Evolutionary conservation across 192 early-diverging fungal genomes (phyloP), one percentile per base, ranked within the genome.

Genomic region (Linnemannia hyalina): DNA sequence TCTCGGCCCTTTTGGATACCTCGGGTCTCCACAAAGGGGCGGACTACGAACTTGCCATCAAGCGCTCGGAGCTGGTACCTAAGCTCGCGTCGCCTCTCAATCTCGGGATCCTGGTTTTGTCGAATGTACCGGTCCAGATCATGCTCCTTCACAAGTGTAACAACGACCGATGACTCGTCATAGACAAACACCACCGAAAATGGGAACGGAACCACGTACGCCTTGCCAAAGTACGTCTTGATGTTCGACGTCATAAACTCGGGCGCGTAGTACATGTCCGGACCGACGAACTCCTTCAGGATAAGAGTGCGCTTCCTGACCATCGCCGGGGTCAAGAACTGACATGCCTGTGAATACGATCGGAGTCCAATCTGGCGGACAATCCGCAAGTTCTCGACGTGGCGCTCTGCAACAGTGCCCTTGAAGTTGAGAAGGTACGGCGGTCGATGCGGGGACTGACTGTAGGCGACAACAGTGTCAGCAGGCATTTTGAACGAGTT

Each of bases 221-320:
- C 89, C 79, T 91, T 91, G 63, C 94, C 94, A 54, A 94, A 94
- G 76, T 89, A 92, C 73, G 94, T 90, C 52, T 76, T 90, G 55
- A 93, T 87, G 42, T 90, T 90, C n/a, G 77, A 73, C 9, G 75
- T 52, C 75, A 88, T 76, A 3, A 87, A 88, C 68, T 88, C 92
- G 26, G 93, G 93, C 22, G 91, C 89, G 73, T 92, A 94, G 80
- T 92, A 94, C 92, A 93, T 92, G 75, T 94, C 94, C 20, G 92
- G 92, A 0, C 94, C 94, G 20, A 92, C 91, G 69, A 89, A 90
- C 75, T 80, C 73, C 3, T 87, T 85, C 20, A 90, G 70, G 23
- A 94, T 92, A 15, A 84, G 29, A n/a, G 52, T 26, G 36, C 85
- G 78, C 68, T 87, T 83, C 18, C 75, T 73, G 11, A 78, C 74